Conservation (phyloP, 2,329 filamentous ascomycete genomes). For the Aspergillus brunneoviolaceus region DNA sequence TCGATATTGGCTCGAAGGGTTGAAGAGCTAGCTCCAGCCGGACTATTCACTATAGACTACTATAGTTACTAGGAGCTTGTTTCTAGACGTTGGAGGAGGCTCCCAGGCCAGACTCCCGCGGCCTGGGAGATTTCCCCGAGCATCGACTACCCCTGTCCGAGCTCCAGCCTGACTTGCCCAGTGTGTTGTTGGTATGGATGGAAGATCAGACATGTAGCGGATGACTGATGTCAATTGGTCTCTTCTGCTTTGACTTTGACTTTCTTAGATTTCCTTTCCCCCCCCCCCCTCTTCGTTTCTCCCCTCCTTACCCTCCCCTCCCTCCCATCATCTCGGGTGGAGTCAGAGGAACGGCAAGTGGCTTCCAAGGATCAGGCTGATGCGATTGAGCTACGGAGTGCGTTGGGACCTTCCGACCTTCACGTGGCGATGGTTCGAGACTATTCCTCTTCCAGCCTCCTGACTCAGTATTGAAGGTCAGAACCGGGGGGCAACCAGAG, state of each 20-base stretch:
- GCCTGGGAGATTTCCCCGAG: not conserved
- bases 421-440: slow-evolving; percentile 11
- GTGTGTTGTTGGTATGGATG: slow-evolving; percentile 7
- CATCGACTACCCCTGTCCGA: not conserved
- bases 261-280: not conserved
- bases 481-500: not conserved
- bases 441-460: slow-evolving; percentile 14
- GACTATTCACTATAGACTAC: slow-evolving; percentile 7
- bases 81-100: slow-evolving; percentile 1
- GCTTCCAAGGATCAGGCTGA: not conserved
- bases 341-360: slow-evolving; percentile 6
- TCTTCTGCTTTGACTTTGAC: not conserved
- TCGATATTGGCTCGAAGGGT: slow-evolving; percentile 5
- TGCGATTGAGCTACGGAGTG: slow-evolving; percentile 2
- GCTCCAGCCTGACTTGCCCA: not conserved
- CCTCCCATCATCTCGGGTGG: not conserved
- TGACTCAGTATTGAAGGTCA: not conserved
- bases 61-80: slow-evolving; percentile 10
- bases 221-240: not conserved
- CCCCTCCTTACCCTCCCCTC: no score
- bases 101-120: slow-evolving; percentile 2
- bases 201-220: not conserved
- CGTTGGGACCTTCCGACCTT: not conserved
- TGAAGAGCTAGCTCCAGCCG: slow-evolving; percentile 14
- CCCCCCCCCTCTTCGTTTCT: no score